Percentiles rank a stretch among this genome's conserved stretches.
These are phyloP conservation scores for Saccharomycopsis hybrid DNA, from an alignment of 1,139 yeast species.

Conservation along the genomic window DNA sequence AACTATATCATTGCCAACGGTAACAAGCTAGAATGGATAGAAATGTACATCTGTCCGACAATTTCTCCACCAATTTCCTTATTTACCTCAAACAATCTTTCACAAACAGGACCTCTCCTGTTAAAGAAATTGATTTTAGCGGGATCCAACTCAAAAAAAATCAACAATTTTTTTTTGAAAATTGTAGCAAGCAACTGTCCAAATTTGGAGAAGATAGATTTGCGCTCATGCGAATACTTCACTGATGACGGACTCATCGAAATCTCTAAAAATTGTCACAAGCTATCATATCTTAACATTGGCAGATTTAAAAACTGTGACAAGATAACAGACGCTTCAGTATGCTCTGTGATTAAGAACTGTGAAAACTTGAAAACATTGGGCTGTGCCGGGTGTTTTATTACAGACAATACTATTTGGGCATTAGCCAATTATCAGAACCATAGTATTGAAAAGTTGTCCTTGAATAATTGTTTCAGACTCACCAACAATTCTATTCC, in stretches of 20 bases:
- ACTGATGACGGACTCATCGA: conserved; percentile 69
- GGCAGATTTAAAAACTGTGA: conserved; percentile 74
- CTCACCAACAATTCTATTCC: conserved; percentile 65
- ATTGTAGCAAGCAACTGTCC: conserved; percentile 51
- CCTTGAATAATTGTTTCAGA: conserved; percentile 67
- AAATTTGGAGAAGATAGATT: conserved; percentile 56
- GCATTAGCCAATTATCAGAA: conserved; percentile 39
- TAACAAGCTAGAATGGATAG: conserved; percentile 52
- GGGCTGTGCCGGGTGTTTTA: conserved; percentile 84
- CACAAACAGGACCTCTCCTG: conserved; percentile 24
- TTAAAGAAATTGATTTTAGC: conserved; percentile 62
- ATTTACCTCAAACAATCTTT: conserved; percentile 13
- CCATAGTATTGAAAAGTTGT: conserved; percentile 52
- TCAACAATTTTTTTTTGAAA: conserved; percentile 55
- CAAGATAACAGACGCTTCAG: conserved; percentile 63
- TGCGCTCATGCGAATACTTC: conserved; percentile 78
- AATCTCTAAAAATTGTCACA: conserved; percentile 53
- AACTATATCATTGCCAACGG: conserved; percentile 35
- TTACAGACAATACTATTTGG: conserved; percentile 76
- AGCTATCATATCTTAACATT: conserved; percentile 55
- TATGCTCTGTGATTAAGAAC: conserved; percentile 50
- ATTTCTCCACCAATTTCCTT: conserved; percentile 34
- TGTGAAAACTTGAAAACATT: conserved; percentile 55
- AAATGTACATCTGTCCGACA: conserved; percentile 77
- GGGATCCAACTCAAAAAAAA: conserved; percentile 51